Evolutionary conservation across 2,329 filamentous ascomycete species (phyloP).

Genomic region (Stenocarpella maydis): DNA sequence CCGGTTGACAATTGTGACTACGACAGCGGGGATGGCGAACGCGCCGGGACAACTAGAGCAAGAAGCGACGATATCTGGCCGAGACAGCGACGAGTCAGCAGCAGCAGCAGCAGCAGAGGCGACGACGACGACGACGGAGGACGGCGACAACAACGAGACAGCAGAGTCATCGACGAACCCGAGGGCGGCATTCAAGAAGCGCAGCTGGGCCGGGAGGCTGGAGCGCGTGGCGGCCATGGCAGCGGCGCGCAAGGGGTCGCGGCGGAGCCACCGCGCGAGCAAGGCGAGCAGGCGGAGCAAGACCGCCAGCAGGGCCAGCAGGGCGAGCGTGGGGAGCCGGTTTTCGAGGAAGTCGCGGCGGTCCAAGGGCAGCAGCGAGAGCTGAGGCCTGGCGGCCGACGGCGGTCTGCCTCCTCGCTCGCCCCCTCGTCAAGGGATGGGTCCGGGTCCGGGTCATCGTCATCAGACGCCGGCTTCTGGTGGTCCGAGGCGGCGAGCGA

Average conservation of each 20-base stretch:
- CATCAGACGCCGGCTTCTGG: constrained; percentile 1
- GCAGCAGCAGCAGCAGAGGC: too few relatives aligned
- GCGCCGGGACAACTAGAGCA: background rate
- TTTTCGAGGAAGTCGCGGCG: constrained; percentile 16
- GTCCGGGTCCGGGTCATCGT: background rate
- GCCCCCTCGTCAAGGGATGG: background rate
- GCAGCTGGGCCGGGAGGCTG: constrained; percentile 21
- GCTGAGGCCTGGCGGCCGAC: background rate
- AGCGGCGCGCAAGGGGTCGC: constrained; percentile 14
- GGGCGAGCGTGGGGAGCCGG: constrained; percentile 1
- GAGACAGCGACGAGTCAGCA: background rate
- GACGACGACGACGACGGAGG: background rate
- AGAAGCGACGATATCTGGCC: background rate
- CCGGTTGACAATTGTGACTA: constrained; percentile 20
- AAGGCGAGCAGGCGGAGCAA: constrained; percentile 5
- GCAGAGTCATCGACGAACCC: background rate
- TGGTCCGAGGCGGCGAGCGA: constrained; percentile 17
- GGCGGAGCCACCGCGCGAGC: constrained; percentile 18
- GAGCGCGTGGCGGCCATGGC: constrained; percentile 19
- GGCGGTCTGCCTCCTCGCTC: background rate
- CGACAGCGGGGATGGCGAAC: constrained; percentile 5
- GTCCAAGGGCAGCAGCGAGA: constrained; percentile 2
- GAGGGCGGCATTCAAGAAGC: constrained; percentile 24
- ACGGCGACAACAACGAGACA: background rate
- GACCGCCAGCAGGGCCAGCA: background rate